A percentile compares a stretch with the other conserved stretches of the same genome.
Conservation (phyloP, 176 grass and related monocot species). For the Avena sativa region DNA sequence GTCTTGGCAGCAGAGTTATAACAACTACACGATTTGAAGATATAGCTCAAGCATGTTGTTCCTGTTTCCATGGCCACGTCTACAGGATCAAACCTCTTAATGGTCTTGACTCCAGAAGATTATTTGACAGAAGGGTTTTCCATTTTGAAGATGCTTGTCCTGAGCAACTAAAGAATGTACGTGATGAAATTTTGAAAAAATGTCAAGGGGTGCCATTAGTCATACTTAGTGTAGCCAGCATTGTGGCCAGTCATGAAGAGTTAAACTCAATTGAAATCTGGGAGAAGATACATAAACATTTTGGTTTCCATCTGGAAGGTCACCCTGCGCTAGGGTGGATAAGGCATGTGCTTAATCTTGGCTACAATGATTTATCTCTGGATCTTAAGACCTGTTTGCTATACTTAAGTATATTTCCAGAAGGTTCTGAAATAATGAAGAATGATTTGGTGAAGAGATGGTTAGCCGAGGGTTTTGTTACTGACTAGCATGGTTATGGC, state of each 20-base stretch:
- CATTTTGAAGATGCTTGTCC: conserved; percentile 23
- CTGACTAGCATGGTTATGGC: background rate
- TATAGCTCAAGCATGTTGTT: conserved; percentile 25
- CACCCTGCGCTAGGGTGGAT: background rate
- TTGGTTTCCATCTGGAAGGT: background rate
- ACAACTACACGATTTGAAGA: conserved; percentile 22
- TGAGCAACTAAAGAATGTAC: conserved; percentile 5
- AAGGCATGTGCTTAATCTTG: background rate
- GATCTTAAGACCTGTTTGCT: conserved; percentile 1
- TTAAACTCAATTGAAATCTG: background rate
- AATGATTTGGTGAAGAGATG: conserved; percentile 1
- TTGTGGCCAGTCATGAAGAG: background rate
- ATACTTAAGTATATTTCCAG: conserved; percentile 27
- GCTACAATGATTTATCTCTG: background rate
- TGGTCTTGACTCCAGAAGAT: conserved; percentile 13
- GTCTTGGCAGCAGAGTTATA: background rate
- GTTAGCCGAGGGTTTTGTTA: conserved; percentile 25
- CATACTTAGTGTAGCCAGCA: conserved; percentile 24
- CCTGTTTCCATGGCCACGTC: background rate
- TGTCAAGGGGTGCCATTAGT: conserved; percentile 37
- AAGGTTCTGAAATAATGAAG: background rate
- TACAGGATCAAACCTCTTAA: conserved; percentile 33
- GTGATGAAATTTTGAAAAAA: conserved; percentile 29
- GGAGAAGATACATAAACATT: background rate
- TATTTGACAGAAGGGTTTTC: conserved; percentile 41